These are phyloP conservation scores for Ascochyta fabae DNA, from an alignment of 2,329 filamentous ascomycete species.

Conservation along the genomic window DNA sequence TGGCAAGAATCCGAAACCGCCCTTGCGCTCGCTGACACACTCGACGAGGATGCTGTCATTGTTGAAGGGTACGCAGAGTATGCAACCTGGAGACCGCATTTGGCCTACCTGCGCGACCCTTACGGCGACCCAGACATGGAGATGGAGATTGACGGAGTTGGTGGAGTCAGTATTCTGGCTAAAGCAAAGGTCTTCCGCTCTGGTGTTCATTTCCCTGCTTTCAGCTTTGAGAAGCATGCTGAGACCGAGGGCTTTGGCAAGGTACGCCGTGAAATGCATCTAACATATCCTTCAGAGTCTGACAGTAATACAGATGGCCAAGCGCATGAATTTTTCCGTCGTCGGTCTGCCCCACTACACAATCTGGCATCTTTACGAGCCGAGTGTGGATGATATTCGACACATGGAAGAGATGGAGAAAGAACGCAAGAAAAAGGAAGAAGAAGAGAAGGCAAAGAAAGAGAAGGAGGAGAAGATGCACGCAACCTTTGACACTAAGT, in stretches of 20 bases:
- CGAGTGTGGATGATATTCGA: constrained; percentile 94
- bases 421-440: constrained; percentile 79
- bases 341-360: constrained; percentile 96
- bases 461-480: constrained; percentile 80
- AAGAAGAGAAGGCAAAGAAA: constrained; percentile 76
- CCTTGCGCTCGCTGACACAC: constrained; percentile 86
- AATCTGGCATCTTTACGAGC: constrained; percentile 99
- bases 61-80: constrained; percentile 99
- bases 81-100: constrained; percentile 95
- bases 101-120: constrained; percentile 94
- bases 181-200: constrained; percentile 95
- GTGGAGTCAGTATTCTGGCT: constrained; percentile 94
- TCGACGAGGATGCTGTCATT: constrained; percentile 98
- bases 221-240: constrained; percentile 97
- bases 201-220: constrained; percentile 96
- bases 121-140: constrained; percentile 99
- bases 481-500: constrained; percentile 77
- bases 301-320: constrained; percentile 78
- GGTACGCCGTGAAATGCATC: constrained; percentile 60
- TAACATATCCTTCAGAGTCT: constrained; percentile 22
- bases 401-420: constrained; percentile 99
- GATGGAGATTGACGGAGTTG: constrained; percentile 98
- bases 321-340: constrained; percentile 93
- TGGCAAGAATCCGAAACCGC: constrained; percentile 99
- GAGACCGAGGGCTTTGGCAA: constrained; percentile 99